Conservation (phyloP, 1,284 basidiomycete genomes). For the Mrakiaceae sp. region DNA sequence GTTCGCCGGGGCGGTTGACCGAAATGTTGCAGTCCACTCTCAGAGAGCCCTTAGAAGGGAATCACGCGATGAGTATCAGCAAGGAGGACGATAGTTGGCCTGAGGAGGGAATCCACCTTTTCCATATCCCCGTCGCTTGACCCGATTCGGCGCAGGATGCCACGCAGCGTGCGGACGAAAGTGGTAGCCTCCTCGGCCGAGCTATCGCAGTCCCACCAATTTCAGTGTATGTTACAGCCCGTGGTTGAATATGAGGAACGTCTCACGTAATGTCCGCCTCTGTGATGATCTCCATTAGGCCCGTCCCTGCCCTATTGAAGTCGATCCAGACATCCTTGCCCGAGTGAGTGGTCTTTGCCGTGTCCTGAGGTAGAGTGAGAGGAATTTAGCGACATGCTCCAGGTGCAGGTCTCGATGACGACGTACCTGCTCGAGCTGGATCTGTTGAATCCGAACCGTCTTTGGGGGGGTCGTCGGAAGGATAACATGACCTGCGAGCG, state of each 20-base stretch:
- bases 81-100: neutral
- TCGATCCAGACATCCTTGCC: constrained; percentile 60
- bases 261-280: constrained; percentile 75
- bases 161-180: constrained; percentile 77
- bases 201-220: constrained; percentile 33
- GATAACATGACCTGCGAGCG: constrained; percentile 47
- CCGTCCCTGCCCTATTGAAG: constrained; percentile 79
- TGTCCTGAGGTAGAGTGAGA: constrained; percentile 50
- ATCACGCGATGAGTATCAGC: neutral
- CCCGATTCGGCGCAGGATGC: constrained; percentile 67
- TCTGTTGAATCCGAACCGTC: constrained; percentile 72
- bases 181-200: constrained; percentile 83
- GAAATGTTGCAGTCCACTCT: constrained; percentile 96
- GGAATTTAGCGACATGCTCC: too few relatives aligned
- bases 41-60: constrained; percentile 59
- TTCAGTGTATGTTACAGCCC: neutral
- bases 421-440: constrained; percentile 86
- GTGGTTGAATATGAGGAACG: neutral
- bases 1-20: constrained; percentile 52
- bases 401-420: neutral
- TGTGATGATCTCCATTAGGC: constrained; percentile 92
- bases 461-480: constrained; percentile 17
- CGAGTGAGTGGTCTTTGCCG: constrained; percentile 69
- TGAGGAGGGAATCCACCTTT: constrained; percentile 44
- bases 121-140: constrained; percentile 97